Conservation (phyloP, 306 rosid species). For the Astragalus glycyphyllos region DNA sequence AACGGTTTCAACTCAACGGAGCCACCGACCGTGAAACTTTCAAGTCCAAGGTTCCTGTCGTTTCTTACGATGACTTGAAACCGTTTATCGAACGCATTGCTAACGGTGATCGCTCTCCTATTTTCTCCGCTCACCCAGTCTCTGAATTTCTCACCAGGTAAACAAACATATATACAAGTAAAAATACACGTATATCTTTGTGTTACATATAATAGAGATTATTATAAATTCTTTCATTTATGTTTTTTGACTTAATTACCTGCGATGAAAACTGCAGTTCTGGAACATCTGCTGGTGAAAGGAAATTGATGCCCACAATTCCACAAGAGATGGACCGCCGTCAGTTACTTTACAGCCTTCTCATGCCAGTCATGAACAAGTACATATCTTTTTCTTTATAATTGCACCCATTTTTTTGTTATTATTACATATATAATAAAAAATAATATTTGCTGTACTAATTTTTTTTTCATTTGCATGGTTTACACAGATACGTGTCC, state of each 20-base stretch:
- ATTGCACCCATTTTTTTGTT: background rate
- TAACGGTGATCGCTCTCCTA: constrained; percentile 80
- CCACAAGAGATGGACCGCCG: constrained; percentile 77
- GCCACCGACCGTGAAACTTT: constrained; percentile 68
- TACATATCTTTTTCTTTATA: constrained; percentile 23
- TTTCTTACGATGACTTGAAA: constrained; percentile 74
- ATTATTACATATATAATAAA: too few species aligned
- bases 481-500: constrained; percentile 59
- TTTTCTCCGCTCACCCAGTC: constrained; percentile 71
- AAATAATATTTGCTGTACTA: too few species aligned
- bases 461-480: background rate
- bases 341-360: constrained; percentile 72
- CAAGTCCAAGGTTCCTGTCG: constrained; percentile 73
- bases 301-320: constrained; percentile 89
- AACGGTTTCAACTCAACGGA: constrained; percentile 61
- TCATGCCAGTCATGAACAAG: constrained; percentile 85
- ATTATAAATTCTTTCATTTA: background rate
- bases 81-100: constrained; percentile 78
- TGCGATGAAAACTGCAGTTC: constrained; percentile 55
- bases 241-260: background rate
- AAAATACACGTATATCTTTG: background rate
- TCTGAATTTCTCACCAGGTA: constrained; percentile 93
- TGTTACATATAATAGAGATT: background rate
- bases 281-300: constrained; percentile 89
- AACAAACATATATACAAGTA: background rate